Evolutionary conservation across 139 green algal genomes (phyloP), one percentile per base, ranked within the genome.

Genomic region (Closterium sp.): DNA sequence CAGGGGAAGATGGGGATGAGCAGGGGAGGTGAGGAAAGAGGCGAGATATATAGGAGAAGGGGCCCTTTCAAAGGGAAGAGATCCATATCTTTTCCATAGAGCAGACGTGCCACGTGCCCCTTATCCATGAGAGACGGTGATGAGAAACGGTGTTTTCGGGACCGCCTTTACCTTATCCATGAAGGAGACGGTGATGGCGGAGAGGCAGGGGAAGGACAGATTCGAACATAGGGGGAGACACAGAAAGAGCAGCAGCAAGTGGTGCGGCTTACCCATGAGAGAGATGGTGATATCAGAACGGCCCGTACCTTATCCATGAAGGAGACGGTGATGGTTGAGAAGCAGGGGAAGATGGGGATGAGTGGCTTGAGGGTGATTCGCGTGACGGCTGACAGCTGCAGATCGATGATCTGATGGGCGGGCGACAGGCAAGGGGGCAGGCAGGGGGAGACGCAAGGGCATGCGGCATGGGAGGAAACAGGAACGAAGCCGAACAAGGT

Each of bases 331-430:
- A 85, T 33, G 4, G 28, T 31, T 12, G 23, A 7, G n/a, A 85
- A 28, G 89, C 88, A 93, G 3, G 76, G 91, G 88, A 94, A 92
- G 8, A 94, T 64, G 19, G 76, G 76, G 4, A 92, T 31, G 32
- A 94, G 88, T 9, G 91, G 91, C 91, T 94, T 94, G 16, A 94
- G 35, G 25, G 88, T 93, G 34, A 89, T 43, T 2, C 91, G 83
- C 9, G 83, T 19, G 30, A 7, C 6, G 16, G 83, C 28, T 34
- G n/a, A 21, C n/a, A 86, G 2, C 83, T 34, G n/a, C 7, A 86
- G 83, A 3, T 86, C n/a, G n/a, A 34, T 86, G n/a, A 86, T 34
- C 83, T 86, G 83, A 32, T 34, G 83, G 30, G 83, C 30, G 8
- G 21, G 5, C 9, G 83, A 7, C 28, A 32, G 36, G 36, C 36